Conservation (phyloP, 2,329 filamentous ascomycete genomes). For the Alternaria atra region DNA sequence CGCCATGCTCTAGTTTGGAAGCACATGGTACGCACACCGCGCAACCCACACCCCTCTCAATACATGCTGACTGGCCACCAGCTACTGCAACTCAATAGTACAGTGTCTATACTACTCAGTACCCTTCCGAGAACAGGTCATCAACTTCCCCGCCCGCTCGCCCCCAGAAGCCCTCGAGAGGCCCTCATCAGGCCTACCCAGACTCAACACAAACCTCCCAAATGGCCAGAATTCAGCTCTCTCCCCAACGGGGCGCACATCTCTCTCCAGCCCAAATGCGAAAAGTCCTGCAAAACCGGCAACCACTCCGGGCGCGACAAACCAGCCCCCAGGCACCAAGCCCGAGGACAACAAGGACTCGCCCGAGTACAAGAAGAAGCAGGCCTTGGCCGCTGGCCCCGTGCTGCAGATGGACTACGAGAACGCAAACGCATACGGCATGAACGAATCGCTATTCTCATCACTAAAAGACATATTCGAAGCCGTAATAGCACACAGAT, state of each 20-base stretch:
- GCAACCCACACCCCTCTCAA: slow-evolving; percentile 10
- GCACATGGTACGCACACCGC: slow-evolving; percentile 78
- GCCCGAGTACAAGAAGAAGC: slow-evolving; percentile 97
- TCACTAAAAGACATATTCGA: slow-evolving; percentile 96
- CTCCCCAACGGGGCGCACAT: slow-evolving; percentile 64
- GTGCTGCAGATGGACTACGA: slow-evolving; percentile 86
- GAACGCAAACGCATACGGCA: slow-evolving; percentile 81
- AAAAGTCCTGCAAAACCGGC: slow-evolving; percentile 49
- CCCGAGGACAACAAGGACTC: slow-evolving; percentile 94
- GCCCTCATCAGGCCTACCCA: slow-evolving; percentile 54
- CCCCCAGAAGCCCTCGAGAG: slow-evolving; percentile 73
- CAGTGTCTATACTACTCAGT: slow-evolving; percentile 97
- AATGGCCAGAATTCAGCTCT: slow-evolving; percentile 54
- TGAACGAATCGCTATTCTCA: slow-evolving; percentile 95
- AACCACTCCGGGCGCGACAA: slow-evolving; percentile 59
- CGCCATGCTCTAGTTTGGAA: slow-evolving; percentile 76
- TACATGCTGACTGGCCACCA: slow-evolving; percentile 52
- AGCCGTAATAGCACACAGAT: slow-evolving; percentile 80
- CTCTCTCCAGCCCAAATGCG: slow-evolving; percentile 44
- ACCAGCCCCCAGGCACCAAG: slow-evolving; percentile 67
- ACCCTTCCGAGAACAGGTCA: slow-evolving; percentile 90
- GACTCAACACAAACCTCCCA: slow-evolving; percentile 51
- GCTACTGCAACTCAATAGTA: slow-evolving; percentile 98
- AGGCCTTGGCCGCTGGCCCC: slow-evolving; percentile 86
- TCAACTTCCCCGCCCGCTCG: slow-evolving; percentile 83